Evolutionary conservation across 2,329 filamentous ascomycete genomes (phyloP), one percentile per base, ranked within the genome.

Genomic region (Karstenula rhodostoma): DNA sequence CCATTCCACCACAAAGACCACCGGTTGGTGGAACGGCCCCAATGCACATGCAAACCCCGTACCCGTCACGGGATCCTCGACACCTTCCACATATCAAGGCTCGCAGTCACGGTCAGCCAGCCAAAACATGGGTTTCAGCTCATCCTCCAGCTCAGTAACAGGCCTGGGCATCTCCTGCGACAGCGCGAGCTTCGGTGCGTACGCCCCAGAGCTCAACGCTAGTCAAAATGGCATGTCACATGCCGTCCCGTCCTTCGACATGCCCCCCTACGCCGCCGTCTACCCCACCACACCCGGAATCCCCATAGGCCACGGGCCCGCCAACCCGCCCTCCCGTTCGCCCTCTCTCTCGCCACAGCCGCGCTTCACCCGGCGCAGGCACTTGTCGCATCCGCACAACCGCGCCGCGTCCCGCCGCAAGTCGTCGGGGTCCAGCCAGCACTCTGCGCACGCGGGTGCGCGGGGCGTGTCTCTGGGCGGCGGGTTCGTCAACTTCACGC

Each of bases 401-500:
- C 47, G 47, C 32, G 49, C 32, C 57, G 25, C 56, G 22, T 58
- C 60, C 15, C 67, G 67, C 32, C 61, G 70, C 42, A 64, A 71
- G 61, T 69, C 69, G 7, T 70, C 65, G 9, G 65, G 65, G 44
- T 52, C 56, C 10, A 61, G 55, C 67, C 75, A 6, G 70, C 76
- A 2, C 56, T 66, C 10, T 72, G 71, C 66, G 2, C 80, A 86
- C 9, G 86, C 35, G 77, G 76, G 50, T 55, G 58, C 5, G 25
- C 19, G 49, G 13, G 49, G 49, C 8, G 33, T 22, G 3, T 52
- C 9, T 85, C 86, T 42, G n/a, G 51, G 52, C 5, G 82, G 83
- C 15, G 86, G 84, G 12, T 98, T 98, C 73, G 92, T 97, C 65
- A 98, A 98, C 78, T 97, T 91, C 79, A 97, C 94, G 0, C 89